phyloP scores from a whole-genome alignment of 2,329 filamentous ascomycete genomes.

The Cladorrhinum sp. region DNA sequence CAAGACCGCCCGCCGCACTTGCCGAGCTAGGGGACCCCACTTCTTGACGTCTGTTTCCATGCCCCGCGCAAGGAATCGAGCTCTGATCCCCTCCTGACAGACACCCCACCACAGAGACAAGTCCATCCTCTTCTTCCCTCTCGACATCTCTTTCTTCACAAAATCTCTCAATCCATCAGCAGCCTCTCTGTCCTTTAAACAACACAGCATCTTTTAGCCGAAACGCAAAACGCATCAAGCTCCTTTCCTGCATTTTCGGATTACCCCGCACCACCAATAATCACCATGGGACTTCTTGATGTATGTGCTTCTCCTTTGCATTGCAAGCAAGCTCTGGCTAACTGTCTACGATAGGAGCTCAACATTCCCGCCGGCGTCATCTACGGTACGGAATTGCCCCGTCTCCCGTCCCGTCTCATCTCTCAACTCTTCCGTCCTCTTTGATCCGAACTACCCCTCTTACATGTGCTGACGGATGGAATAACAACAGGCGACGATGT shows the following conservation, averaged over 20 bases:
- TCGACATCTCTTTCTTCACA: neutral
- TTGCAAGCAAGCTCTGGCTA: neutral
- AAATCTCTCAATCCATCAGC: neutral
- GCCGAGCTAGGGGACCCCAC: neutral
- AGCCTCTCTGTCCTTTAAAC: neutral
- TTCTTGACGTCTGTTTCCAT: neutral
- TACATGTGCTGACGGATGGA: constrained; percentile 3
- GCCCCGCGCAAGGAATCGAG: neutral
- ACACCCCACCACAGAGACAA: neutral
- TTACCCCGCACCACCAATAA: neutral
- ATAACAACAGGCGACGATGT: constrained; percentile 24
- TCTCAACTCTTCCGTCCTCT: too few species aligned
- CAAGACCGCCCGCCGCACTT: constrained; percentile 3
- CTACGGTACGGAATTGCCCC: too few species aligned
- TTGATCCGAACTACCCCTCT: too few species aligned
- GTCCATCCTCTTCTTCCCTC: neutral
- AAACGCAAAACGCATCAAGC: neutral
- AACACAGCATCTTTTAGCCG: neutral
- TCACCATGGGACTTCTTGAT: constrained; percentile 24
- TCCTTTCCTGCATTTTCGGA: neutral
- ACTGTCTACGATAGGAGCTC: constrained; percentile 18
- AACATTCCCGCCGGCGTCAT: constrained; percentile 25
- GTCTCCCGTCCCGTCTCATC: neutral
- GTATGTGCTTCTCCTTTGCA: constrained; percentile 7
- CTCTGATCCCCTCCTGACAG: neutral